Evolutionary conservation across 2,329 filamentous ascomycete genomes (phyloP).

Genomic region (Pseudopithomyces maydicus): DNA sequence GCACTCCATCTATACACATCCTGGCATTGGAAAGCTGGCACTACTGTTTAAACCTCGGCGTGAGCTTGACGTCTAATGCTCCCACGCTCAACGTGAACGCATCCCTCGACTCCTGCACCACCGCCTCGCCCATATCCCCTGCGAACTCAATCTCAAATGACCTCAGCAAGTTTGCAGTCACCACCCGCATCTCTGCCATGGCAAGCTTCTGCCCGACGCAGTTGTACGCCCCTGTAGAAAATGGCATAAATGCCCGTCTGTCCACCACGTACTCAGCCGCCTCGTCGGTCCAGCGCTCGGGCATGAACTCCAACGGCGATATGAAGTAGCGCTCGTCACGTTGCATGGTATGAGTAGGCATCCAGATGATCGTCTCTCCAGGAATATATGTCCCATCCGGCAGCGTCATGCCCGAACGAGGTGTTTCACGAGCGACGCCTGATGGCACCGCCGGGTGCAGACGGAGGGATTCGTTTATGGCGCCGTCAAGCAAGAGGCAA

Average conservation of each 20-base stretch:
- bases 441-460: slow-evolving; percentile 39
- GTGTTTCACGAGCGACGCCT: slow-evolving; percentile 39
- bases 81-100: slow-evolving; percentile 38
- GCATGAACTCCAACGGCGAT: slow-evolving; percentile 30
- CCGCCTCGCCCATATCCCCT: slow-evolving; percentile 26
- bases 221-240: slow-evolving; percentile 69
- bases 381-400: slow-evolving; percentile 38
- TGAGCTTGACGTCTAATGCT: slow-evolving; percentile 34
- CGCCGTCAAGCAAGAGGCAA: slow-evolving; percentile 34
- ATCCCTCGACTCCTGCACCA: slow-evolving; percentile 29
- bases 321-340: slow-evolving; percentile 35
- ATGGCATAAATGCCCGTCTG: slow-evolving; percentile 70
- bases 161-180: slow-evolving; percentile 64
- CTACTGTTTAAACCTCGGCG: slow-evolving; percentile 8
- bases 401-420: slow-evolving; percentile 36
- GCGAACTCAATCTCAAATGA: slow-evolving; percentile 60
- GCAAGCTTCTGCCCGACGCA: slow-evolving; percentile 73
- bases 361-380: slow-evolving; percentile 33
- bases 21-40: too few species aligned
- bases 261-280: slow-evolving; percentile 25
- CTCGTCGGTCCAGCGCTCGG: slow-evolving; percentile 38
- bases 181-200: slow-evolving; percentile 67
- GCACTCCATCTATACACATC: too few species aligned
- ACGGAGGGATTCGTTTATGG: slow-evolving; percentile 37
- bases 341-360: slow-evolving; percentile 36